A percentile compares a stretch with the other conserved stretches of the same genome.
Evolutionary conservation across 352 stramenopile species (phyloP).

Genomic region (Vaucheria bursata): DNA sequence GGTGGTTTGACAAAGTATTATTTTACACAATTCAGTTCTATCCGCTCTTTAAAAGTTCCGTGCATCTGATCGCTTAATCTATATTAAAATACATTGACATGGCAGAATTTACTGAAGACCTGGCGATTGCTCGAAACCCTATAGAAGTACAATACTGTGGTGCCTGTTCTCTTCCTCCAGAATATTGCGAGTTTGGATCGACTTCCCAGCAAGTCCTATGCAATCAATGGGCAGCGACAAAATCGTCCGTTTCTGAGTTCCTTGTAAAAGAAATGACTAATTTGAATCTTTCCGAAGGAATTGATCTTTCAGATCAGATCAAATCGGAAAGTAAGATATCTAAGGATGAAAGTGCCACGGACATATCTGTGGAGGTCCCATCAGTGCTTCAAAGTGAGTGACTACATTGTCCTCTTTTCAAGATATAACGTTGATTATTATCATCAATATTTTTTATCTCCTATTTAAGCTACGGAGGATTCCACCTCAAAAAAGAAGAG

Average conservation of each 20-base stretch:
- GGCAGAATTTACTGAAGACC: no score
- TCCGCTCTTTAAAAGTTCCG: no score
- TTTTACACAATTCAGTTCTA: no score
- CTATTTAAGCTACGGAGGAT: neutral
- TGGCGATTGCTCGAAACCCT: no score
- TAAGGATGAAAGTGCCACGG: neutral
- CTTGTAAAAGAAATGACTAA: constrained; percentile 12
- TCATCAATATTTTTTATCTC: neutral
- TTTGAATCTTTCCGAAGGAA: constrained; percentile 8
- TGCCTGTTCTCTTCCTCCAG: constrained; percentile 29
- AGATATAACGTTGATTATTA: neutral
- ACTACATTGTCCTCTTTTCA: neutral
- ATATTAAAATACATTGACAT: no score
- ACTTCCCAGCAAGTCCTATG: constrained; percentile 12
- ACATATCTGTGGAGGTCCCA: neutral
- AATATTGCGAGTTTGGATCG: constrained; percentile 40
- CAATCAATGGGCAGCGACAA: constrained; percentile 27
- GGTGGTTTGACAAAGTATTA: no score
- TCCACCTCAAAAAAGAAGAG: constrained; percentile 20
- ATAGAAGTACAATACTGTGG: neutral
- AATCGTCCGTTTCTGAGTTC: constrained; percentile 24
- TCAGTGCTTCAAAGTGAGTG: neutral
- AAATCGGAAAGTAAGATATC: constrained; percentile 28
- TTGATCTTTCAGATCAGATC: constrained; percentile 5
- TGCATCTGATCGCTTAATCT: no score